Evolutionary conservation across 2,329 filamentous ascomycete species (phyloP), one percentile per base, ranked within the genome.

Genomic region (Phialophora macrospora): DNA sequence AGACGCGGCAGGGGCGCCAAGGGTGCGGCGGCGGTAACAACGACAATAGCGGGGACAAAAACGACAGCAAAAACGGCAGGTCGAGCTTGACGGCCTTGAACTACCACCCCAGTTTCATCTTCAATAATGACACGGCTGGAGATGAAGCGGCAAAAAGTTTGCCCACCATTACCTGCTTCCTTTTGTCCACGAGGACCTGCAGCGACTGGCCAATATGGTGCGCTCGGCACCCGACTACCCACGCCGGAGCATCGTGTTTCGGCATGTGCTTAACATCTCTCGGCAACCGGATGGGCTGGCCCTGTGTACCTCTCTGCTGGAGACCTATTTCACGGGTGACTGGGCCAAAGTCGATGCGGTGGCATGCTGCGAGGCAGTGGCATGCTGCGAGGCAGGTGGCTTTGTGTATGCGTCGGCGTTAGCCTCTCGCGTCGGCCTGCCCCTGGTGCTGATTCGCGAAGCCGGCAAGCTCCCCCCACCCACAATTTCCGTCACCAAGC

Each of bases 391-490:
- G 75, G 79, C 80, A 0, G 86, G 87, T 52, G 85, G 86, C 24
- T 83, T 83, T 64, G 63, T 87, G 63, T 88, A 75, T 75, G 86
- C 85, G 1, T 78, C 86, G 9, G 73, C 82, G 1, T 75, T 89
- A 67, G 82, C 84, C 3, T 44, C 44, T 14, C 72, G 56, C 1
- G 71, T 84, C 54, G 63, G 76, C 46, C 38, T 82, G 9, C 83
- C 80, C 1, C 71, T 88, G 65, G 78, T 76, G 6, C 72, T 85
- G 51, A 81, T 88, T 63, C 84, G 87, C 46, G 77, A 84, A 72
- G 81, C 80, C 9, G 83, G 83, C 28, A 89, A 88, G 74, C 81
- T 89, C 0, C 86, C 87, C 0, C 83, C 83, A 7, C 86, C 86
- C 0, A 84, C 77, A 0, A 9, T 86, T 38, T 85, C 82, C 6